Base-by-base conservation (phyloP, 2,329 filamentous ascomycete species). In the Grosmannia penicillata region DNA sequence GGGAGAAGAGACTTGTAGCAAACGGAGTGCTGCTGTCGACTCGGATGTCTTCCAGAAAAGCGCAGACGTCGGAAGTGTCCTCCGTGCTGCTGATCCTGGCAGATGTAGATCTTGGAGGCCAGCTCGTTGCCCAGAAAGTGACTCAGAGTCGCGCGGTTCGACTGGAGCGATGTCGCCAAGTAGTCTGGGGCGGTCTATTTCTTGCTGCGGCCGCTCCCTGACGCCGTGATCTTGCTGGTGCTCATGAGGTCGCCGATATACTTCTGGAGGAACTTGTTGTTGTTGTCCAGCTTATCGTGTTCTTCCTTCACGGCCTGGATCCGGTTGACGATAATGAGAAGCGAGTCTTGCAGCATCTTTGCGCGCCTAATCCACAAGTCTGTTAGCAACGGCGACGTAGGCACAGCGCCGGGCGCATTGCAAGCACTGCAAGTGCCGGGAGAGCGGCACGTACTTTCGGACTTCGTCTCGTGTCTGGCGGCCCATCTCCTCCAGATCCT, bases 221-320 rank as follows among this genome's bases (percentile, higher is more conserved):
- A 63, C 2, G 75, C 68, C 1, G 76, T 81, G 49, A 82, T 80
- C 53, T 81, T 81, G 55, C 73, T 78, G n/a, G 77, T 81, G 49
- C 84, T 83, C 74, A 94, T 96, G 39, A 96, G 69, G 53, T 94
- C 89, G 47, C 89, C 89, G 51, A 96, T 96, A 56, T 96, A 96
- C 58, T 94, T 94, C 59, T 96, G 89, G 34, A 98, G 63, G 54
- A 96, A 95, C 53, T 86, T 89, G 68, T 98, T 98, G 58, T 95
- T 87, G 57, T 73, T 91, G 59, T 96, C 87, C 39, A 98, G 75
- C 60, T 94, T 95, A 62, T 95, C 85, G 55, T 98, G 87, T 55
- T 96, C 89, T 49, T 82, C 80, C 58, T 86, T 84, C 46, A 96
- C 87, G 23, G 84, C 83, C 54, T 98, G 91, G 56, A 96, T 93